Percentiles rank a stretch among this genome's conserved stretches.
Conservation (phyloP, 1,139 yeast species). For the Geotrichum europaeum region DNA sequence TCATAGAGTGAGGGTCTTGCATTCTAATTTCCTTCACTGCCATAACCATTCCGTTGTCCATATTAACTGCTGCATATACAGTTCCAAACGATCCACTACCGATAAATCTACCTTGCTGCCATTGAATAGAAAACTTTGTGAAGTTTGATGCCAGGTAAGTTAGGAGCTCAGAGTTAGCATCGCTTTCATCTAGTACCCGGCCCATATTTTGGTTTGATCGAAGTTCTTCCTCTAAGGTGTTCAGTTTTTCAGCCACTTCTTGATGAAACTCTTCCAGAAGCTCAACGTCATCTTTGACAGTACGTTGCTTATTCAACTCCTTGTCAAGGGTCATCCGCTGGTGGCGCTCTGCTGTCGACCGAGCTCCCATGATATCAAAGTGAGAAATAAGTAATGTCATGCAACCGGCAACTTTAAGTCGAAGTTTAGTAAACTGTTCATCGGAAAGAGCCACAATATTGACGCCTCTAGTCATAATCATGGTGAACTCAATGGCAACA, state of each 20-base stretch:
- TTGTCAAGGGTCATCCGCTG: slow-evolving; percentile 28
- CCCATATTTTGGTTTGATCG: slow-evolving; percentile 60
- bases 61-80: slow-evolving; percentile 84
- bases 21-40: slow-evolving; percentile 94
- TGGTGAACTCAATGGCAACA: slow-evolving; percentile 88
- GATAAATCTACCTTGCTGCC: slow-evolving; percentile 93
- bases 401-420: slow-evolving; percentile 86
- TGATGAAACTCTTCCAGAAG: slow-evolving; percentile 50
- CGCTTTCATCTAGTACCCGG: slow-evolving; percentile 79
- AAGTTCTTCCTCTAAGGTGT: slow-evolving; percentile 51
- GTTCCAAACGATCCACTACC: slow-evolving; percentile 97
- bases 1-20: slow-evolving; percentile 82
- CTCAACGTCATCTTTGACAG: slow-evolving; percentile 51
- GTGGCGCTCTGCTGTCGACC: slow-evolving; percentile 70
- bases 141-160: slow-evolving; percentile 84
- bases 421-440: slow-evolving; percentile 65
- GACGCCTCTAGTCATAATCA: slow-evolving; percentile 90
- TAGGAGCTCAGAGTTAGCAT: slow-evolving; percentile 80
- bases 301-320: slow-evolving; percentile 10
- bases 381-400: slow-evolving; percentile 91
- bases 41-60: slow-evolving; percentile 93
- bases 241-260: slow-evolving; percentile 54
- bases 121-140: slow-evolving; percentile 84
- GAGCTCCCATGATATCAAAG: slow-evolving; percentile 97
- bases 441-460: slow-evolving; percentile 77